These are phyloP conservation scores for Carex myosuroides DNA, from an alignment of 176 grass and related monocot species.

Conservation along the genomic window DNA sequence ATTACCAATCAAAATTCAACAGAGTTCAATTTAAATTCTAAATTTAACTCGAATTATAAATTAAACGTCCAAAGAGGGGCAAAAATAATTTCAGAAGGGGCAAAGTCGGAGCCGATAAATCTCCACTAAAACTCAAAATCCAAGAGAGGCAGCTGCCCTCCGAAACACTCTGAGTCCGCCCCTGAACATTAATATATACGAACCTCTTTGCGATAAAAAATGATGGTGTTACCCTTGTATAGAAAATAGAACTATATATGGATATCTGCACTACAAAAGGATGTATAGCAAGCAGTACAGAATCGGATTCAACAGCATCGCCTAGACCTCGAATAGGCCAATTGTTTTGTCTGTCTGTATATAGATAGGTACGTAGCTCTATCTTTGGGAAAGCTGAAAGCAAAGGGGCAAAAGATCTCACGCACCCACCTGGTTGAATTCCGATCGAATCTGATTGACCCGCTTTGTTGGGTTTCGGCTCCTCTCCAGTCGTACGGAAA, in stretches of 20 bases:
- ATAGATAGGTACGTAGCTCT: slow-evolving; percentile 15
- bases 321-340: background rate
- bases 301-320: background rate
- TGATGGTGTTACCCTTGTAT: too few species aligned
- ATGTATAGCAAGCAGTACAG: background rate
- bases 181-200: too few species aligned
- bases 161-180: too few species aligned
- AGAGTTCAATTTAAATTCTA: too few species aligned
- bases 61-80: too few species aligned
- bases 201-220: too few species aligned
- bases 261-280: background rate
- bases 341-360: background rate
- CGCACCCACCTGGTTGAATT: slow-evolving; percentile 3
- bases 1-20: too few species aligned
- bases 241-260: background rate
- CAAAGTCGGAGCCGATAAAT: too few species aligned
- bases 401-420: slow-evolving; percentile 2
- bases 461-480: slow-evolving; percentile 5
- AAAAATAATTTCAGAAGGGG: too few species aligned
- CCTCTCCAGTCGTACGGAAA: slow-evolving; percentile 3
- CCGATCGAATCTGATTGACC: slow-evolving; percentile 23
- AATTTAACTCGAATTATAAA: too few species aligned
- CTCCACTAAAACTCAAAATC: too few species aligned
- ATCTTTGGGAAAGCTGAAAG: slow-evolving; percentile 25
- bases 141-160: too few species aligned